A percentile compares a stretch with the other conserved stretches of the same genome.
Conservation (phyloP, 441 rosid species). For the Geranium incanum region DNA sequence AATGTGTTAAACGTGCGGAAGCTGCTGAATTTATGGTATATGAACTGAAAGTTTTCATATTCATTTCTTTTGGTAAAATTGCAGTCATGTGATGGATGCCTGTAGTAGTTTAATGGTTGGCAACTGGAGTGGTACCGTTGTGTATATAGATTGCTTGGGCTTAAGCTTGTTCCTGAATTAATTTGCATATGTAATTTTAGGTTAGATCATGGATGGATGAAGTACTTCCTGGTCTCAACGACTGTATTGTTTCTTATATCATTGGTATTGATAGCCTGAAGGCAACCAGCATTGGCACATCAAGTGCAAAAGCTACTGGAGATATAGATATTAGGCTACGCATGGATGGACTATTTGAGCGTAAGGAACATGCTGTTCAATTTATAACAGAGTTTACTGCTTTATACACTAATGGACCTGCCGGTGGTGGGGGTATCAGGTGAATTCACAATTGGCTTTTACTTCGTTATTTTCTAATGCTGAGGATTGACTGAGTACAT, state of each 20-base stretch:
- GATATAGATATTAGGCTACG: constrained; percentile 77
- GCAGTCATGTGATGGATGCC: constrained; percentile 5
- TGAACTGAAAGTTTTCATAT: neutral
- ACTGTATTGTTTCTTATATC: constrained; percentile 48
- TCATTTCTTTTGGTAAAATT: neutral
- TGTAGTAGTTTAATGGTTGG: neutral
- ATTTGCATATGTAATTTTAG: constrained; percentile 29
- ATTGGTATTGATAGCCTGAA: constrained; percentile 85
- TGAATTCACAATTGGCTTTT: constrained; percentile 23
- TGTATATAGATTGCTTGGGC: neutral
- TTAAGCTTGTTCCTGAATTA: constrained; percentile 12
- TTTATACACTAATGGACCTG: constrained; percentile 89
- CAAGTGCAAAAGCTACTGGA: constrained; percentile 23
- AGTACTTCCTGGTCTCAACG: constrained; percentile 44
- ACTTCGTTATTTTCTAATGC: constrained; percentile 5
- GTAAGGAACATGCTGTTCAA: constrained; percentile 59
- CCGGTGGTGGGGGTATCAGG: constrained; percentile 96
- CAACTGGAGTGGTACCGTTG: neutral
- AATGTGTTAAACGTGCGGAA: constrained; percentile 64
- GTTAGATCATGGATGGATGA: constrained; percentile 91
- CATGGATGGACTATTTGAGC: constrained; percentile 74
- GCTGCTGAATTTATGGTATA: constrained; percentile 78
- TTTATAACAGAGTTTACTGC: constrained; percentile 64
- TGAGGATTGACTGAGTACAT: neutral
- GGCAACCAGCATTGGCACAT: constrained; percentile 29